Conservation (phyloP, 2,329 filamentous ascomycete species). For the Sporothrix mexicana region DNA sequence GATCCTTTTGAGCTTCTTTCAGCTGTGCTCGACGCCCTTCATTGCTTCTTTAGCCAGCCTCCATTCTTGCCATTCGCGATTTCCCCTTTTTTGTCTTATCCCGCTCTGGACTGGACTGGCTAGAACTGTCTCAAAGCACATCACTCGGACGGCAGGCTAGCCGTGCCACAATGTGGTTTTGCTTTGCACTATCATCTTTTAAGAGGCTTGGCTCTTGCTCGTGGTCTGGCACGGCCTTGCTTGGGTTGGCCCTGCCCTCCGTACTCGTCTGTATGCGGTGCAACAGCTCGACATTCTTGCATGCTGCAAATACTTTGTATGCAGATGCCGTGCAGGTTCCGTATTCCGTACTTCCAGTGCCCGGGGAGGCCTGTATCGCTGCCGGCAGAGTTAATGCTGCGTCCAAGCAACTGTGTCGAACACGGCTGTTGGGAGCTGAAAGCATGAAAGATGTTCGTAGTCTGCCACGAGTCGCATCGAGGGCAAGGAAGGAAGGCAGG, state of each 20-base stretch:
- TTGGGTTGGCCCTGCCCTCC: background rate
- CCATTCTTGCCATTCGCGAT: background rate
- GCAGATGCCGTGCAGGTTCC: background rate
- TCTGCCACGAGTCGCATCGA: background rate
- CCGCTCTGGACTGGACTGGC: no score
- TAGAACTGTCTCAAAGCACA: background rate
- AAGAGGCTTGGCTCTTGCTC: background rate
- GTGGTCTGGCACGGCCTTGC: background rate
- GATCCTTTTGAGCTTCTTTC: constrained; percentile 3
- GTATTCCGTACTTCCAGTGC: background rate
- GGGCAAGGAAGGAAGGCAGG: background rate
- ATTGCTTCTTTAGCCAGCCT: constrained; percentile 1
- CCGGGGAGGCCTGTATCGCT: background rate
- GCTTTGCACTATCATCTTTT: background rate
- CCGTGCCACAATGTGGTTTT: background rate
- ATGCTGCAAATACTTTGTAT: background rate
- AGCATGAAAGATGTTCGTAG: constrained; percentile 16
- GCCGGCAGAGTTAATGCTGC: constrained; percentile 3
- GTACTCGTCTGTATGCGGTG: constrained; percentile 21
- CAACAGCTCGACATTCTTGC: background rate
- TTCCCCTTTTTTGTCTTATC: background rate
- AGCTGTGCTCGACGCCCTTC: background rate
- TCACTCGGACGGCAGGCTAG: background rate
- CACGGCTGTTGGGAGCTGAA: background rate
- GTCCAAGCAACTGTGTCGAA: background rate